Evolutionary conservation across 2,329 filamentous ascomycete genomes (phyloP).

Genomic region (Xylariaceae sp.): DNA sequence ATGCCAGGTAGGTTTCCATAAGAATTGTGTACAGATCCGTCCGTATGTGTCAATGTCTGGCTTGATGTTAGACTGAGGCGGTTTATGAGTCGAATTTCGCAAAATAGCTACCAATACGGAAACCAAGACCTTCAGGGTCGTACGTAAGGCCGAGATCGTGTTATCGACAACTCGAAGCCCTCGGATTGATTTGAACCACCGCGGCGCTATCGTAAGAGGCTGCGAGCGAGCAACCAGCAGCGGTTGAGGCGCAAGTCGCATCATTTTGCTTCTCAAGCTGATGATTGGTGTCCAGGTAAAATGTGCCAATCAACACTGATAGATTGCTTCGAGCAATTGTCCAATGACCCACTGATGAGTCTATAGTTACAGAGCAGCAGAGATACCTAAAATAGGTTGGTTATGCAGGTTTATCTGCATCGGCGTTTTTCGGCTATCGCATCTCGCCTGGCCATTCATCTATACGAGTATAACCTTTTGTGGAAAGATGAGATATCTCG

Average conservation of each 20-base stretch:
- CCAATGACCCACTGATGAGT: slow-evolving; percentile 13
- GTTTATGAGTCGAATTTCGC: not conserved
- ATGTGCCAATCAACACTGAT: slow-evolving; percentile 10
- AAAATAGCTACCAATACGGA: not conserved
- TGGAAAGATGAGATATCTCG: slow-evolving; percentile 6
- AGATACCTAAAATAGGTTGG: slow-evolving; percentile 3
- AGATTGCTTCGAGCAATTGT: slow-evolving; percentile 4
- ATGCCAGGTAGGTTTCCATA: slow-evolving; percentile 2
- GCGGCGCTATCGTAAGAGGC: not conserved
- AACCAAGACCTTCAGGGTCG: not conserved
- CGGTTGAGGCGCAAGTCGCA: not conserved
- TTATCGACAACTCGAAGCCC: not conserved
- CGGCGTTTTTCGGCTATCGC: slow-evolving; percentile 25
- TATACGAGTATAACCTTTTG: slow-evolving; percentile 5
- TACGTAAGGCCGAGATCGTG: not conserved
- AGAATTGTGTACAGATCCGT: slow-evolving; percentile 3
- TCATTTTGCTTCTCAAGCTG: not conserved
- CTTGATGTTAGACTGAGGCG: not conserved
- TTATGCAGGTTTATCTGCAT: slow-evolving; percentile 29
- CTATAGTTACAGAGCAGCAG: slow-evolving; percentile 10
- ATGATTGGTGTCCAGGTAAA: not conserved
- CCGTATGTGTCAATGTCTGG: not conserved
- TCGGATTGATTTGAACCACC: not conserved
- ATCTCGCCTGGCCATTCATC: slow-evolving; percentile 8
- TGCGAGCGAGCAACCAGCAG: not conserved